Percentiles rank a stretch among this genome's conserved stretches.
Evolutionary conservation across 208 protist species (phyloP).

Genomic region (Acanthamoeba royreba): DNA sequence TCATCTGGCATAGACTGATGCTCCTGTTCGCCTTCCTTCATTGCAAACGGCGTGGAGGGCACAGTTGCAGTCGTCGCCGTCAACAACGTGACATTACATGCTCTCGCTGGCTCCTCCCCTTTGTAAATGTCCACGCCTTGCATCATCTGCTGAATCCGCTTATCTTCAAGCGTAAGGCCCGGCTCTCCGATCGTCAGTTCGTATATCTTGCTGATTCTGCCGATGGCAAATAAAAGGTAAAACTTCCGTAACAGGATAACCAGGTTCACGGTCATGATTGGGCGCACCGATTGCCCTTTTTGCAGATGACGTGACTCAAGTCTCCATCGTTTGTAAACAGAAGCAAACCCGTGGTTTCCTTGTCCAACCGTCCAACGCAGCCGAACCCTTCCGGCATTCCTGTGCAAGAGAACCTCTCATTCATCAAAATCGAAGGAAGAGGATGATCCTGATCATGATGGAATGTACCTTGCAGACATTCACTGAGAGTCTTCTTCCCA

Average conservation of each 20-base stretch:
- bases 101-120: not conserved
- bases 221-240: not conserved
- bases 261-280: too few species aligned
- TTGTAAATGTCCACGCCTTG: not conserved
- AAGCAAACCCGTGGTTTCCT: not conserved
- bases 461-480: not conserved
- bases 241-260: not conserved
- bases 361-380: not conserved
- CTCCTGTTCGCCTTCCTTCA: not conserved
- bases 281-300: not conserved
- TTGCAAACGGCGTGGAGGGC: too few species aligned
- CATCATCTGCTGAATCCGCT: not conserved
- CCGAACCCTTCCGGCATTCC: not conserved
- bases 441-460: too few species aligned
- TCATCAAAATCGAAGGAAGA: too few species aligned
- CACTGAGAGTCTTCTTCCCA: not conserved
- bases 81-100: not conserved
- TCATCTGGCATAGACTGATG: too few species aligned
- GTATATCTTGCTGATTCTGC: not conserved
- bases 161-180: not conserved
- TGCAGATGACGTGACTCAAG: not conserved
- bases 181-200: not conserved
- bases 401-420: too few species aligned
- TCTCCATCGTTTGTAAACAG: not conserved
- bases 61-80: not conserved